Base-by-base conservation (phyloP, 208 protist genomes). In the Wallacemonas rigidus region DNA sequence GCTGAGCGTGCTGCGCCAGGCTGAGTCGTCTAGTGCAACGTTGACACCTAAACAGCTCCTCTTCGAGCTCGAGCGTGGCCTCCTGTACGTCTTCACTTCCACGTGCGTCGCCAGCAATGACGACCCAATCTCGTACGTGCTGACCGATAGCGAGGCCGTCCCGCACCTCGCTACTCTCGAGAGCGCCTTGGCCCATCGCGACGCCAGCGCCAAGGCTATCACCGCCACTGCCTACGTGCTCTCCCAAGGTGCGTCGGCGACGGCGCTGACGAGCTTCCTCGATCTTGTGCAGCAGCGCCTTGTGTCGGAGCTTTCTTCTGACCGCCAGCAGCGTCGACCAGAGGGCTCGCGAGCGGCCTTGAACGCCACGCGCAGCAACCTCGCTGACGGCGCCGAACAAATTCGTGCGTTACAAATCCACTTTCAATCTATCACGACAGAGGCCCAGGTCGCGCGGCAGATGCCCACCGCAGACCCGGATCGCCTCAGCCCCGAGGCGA, bases 31-130 rank as follows among this genome's bases (percentile, higher is more conserved):
- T 6, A 68, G 80, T 44, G 45, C 48, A 11, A 69, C 57, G 11
- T 70, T 61, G 50, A 89, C 87, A 1, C 83, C 87, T 0, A 87
- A 88, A 55, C 79, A 92, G 67, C 72, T 85, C 2, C 80, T 92
- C 39, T 89, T 82, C 54, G 70, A 60, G 14, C 53, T 88, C 9
- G 79, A 85, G 63, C 77, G 79, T 56, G 80, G 70, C 45, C 68
- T 92, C 3, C 70, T 81, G 58, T 75, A 75, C 57, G 74, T 86
- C 15, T 83, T 76, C 71, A 74, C 77, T 40, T 83, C 87, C 14
- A 77, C 77, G 53, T 72, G 79, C 7, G 76, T 88, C n/a, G 36
- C 61, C n/a, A 72, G 65, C 43, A 58, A 78, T 56, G 50, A 7
- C 4, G 67, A 78, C 3, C 5, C 61, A 0, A 69, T 84, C 15